These are phyloP conservation scores for Umbelopsis isabellina DNA, from an alignment of 192 early-diverging fungal genomes.

Conservation along the genomic window DNA sequence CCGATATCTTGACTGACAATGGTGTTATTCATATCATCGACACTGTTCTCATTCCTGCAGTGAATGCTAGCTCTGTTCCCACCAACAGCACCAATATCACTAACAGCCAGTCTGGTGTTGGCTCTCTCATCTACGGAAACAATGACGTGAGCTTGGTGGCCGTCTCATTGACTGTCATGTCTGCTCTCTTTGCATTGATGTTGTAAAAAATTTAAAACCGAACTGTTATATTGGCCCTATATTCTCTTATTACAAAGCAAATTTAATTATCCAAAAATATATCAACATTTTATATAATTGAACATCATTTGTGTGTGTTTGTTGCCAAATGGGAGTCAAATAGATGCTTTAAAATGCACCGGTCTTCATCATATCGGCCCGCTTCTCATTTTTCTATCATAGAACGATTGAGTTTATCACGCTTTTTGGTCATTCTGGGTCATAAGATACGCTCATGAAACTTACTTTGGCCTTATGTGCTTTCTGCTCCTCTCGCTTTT, in stretches of 20 bases:
- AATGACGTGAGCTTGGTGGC: neutral
- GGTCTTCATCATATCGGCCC: neutral
- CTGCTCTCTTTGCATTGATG: conserved; percentile 1
- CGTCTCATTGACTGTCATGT: conserved; percentile 2
- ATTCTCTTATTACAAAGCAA: conserved; percentile 16
- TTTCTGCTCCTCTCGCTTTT: conserved; percentile 28
- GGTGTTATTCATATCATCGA: conserved; percentile 55
- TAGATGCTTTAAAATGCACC: neutral
- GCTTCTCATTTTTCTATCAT: conserved; percentile 10
- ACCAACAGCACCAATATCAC: conserved; percentile 15
- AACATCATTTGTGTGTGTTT: neutral
- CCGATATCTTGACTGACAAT: conserved; percentile 46
- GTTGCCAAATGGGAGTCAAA: neutral
- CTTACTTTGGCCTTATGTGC: conserved; percentile 19
- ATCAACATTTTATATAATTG: neutral
- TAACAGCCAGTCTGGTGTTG: neutral
- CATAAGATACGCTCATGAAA: neutral
- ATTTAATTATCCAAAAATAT: conserved; percentile 10
- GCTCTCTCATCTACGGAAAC: neutral
- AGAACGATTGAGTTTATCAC: neutral
- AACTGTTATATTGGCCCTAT: neutral
- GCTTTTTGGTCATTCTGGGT: neutral
- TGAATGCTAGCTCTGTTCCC: neutral
- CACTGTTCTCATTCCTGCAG: conserved; percentile 37
- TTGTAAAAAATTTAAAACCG: conserved; percentile 6